Percentiles rank a stretch among this genome's conserved stretches.
phyloP scores from a whole-genome alignment of 345 rosid genomes.

The Alliaria petiolata region DNA sequence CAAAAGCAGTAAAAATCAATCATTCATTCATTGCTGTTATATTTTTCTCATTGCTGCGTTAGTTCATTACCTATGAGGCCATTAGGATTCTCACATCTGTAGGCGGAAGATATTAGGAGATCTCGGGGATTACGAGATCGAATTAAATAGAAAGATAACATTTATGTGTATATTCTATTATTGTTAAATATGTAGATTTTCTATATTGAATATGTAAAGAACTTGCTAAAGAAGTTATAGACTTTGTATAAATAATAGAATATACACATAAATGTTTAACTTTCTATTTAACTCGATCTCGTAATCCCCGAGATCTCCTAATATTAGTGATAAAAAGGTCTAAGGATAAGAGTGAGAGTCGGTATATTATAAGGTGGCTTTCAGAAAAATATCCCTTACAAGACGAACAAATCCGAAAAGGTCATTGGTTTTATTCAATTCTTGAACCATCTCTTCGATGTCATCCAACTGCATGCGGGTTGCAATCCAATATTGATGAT shows the following conservation, averaged over 20 bases:
- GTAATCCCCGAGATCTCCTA: no score
- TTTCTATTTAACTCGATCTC: no score
- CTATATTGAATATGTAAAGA: no score
- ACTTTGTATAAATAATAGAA: no score
- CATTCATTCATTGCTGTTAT: not conserved
- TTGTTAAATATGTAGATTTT: no score
- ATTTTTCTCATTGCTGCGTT: not conserved
- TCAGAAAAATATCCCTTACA: slow-evolving; percentile 76
- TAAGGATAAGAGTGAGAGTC: not conserved
- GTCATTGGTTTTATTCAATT: slow-evolving; percentile 78
- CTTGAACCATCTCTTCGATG: slow-evolving; percentile 57
- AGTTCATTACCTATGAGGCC: not conserved
- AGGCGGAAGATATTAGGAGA: not conserved
- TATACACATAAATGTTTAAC: no score
- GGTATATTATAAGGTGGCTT: slow-evolving; percentile 38
- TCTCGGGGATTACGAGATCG: no score
- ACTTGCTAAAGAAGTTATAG: no score
- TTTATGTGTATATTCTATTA: no score
- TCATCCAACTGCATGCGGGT: slow-evolving; percentile 54
- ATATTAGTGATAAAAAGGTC: not conserved
- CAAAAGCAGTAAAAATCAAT: not conserved
- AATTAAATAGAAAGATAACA: no score
- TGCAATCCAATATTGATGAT: slow-evolving; percentile 72
- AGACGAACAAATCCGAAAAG: slow-evolving; percentile 74
- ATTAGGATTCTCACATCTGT: not conserved